Evolutionary conservation across 192 early-diverging fungal genomes (phyloP).

Genomic region (Backusella westeae): DNA sequence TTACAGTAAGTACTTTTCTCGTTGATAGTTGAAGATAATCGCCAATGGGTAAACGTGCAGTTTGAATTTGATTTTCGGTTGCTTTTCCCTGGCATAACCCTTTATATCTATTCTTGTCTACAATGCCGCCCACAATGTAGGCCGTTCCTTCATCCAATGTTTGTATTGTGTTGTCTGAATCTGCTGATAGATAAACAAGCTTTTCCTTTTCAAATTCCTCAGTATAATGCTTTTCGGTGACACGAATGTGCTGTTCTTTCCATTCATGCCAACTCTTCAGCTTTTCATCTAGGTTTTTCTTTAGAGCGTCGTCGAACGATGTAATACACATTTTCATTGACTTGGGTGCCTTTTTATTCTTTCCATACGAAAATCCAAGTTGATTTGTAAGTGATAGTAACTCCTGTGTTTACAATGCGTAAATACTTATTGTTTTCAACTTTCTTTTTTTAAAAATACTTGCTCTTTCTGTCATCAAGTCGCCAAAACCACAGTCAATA

Average conservation of each 20-base stretch:
- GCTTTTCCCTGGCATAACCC: conserved; percentile 80
- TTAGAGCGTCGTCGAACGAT: conserved; percentile 41
- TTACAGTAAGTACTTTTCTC: conserved; percentile 88
- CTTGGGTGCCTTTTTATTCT: conserved; percentile 52
- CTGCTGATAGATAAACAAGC: conserved; percentile 89
- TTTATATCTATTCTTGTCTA: conserved; percentile 91
- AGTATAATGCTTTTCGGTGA: conserved; percentile 15
- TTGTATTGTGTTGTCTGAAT: conserved; percentile 69
- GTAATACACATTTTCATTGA: conserved; percentile 63
- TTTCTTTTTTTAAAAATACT: background rate
- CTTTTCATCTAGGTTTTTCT: conserved; percentile 35
- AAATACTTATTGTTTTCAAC: background rate
- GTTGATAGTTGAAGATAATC: conserved; percentile 77
- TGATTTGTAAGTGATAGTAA: conserved; percentile 68
- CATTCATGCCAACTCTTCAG: conserved; percentile 32
- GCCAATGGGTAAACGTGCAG: conserved; percentile 83
- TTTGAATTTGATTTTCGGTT: conserved; percentile 60
- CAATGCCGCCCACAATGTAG: conserved; percentile 95
- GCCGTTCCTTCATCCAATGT: conserved; percentile 67
- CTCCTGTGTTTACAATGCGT: conserved; percentile 41
- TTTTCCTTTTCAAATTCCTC: conserved; percentile 51
- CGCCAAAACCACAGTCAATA: conserved; percentile 80
- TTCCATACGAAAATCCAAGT: conserved; percentile 71
- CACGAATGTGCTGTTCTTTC: conserved; percentile 33
- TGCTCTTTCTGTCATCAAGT: conserved; percentile 76